phyloP scores from a whole-genome alignment of 768 basidiomycete genomes.

The Leccinellum albellum region DNA sequence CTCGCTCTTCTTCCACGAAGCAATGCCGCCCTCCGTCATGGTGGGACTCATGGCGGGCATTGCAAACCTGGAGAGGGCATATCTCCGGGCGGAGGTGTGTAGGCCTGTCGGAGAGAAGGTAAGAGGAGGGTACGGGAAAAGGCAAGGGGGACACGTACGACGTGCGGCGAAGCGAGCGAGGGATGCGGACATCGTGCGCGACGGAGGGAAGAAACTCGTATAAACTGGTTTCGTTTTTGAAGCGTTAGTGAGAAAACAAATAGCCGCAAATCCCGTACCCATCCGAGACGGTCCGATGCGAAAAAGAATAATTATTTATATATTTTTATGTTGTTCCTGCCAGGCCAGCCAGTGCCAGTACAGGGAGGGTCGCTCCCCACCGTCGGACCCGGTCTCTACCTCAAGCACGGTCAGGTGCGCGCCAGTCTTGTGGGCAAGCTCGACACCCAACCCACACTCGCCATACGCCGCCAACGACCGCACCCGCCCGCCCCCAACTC shows the following conservation, averaged over 20 bases:
- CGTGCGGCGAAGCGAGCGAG: constrained; percentile 65
- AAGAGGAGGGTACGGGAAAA: not conserved
- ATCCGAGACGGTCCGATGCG: constrained; percentile 4
- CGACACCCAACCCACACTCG: constrained; percentile 44
- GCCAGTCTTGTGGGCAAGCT: constrained; percentile 71
- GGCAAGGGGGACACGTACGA: constrained; percentile 43
- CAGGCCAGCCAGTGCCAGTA: constrained; percentile 71
- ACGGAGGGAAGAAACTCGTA: constrained; percentile 7
- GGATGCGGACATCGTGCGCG: constrained; percentile 52
- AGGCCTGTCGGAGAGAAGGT: constrained; percentile 49
- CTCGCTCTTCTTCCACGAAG: constrained; percentile 95
- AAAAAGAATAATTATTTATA: not conserved
- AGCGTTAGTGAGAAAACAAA: constrained; percentile 24
- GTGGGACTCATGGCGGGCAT: constrained; percentile 99
- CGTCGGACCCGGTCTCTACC: constrained; percentile 65
- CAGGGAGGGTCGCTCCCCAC: constrained; percentile 53
- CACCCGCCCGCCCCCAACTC: constrained; percentile 73
- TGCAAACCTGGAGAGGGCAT: constrained; percentile 81
- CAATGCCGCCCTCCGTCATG: constrained; percentile 99
- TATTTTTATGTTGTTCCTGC: constrained; percentile 46
- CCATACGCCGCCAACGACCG: constrained; percentile 63
- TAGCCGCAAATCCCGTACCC: constrained; percentile 24
- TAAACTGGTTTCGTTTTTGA: constrained; percentile 11
- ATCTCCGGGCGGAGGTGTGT: constrained; percentile 73
- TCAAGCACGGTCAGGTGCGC: constrained; percentile 56